Percentiles rank a stretch among this genome's conserved stretches.
Conservation (phyloP, 1,284 basidiomycete species). For the Ustilago loliicola region DNA sequence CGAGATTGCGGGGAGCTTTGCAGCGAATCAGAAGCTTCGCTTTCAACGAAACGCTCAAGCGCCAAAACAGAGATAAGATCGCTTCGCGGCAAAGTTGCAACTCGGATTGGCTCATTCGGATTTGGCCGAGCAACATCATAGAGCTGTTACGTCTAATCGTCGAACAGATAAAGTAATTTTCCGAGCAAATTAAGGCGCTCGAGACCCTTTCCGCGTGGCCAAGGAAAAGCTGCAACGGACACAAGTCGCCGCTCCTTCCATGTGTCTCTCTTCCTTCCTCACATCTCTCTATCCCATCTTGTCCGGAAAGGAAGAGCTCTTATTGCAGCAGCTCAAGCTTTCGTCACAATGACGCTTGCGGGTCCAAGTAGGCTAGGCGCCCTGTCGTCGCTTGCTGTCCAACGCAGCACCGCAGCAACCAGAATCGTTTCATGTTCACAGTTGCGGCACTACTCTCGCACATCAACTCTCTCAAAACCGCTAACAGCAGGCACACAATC, state of each 20-base stretch:
- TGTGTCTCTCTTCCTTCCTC: no score
- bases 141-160: not conserved
- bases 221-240: not conserved
- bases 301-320: no score
- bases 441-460: constrained; percentile 17
- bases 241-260: not conserved
- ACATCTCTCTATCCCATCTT: not conserved
- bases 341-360: constrained; percentile 21
- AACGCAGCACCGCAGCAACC: not conserved
- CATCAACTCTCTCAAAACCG: constrained; percentile 13
- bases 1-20: constrained; percentile 14
- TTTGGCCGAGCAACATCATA: constrained; percentile 7
- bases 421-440: not conserved
- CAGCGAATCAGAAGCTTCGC: constrained; percentile 11
- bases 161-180: not conserved
- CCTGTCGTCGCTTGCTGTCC: not conserved
- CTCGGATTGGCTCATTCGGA: constrained; percentile 4
- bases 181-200: not conserved
- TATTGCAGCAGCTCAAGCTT: no score
- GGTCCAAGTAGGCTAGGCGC: constrained; percentile 29
- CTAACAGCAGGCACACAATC: constrained; percentile 1
- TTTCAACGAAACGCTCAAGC: not conserved
- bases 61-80: constrained; percentile 18
- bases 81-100: not conserved
- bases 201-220: constrained; percentile 7